These are phyloP conservation scores for Amylostereum areolatum DNA, from an alignment of 1,284 basidiomycete genomes.

Conservation along the genomic window DNA sequence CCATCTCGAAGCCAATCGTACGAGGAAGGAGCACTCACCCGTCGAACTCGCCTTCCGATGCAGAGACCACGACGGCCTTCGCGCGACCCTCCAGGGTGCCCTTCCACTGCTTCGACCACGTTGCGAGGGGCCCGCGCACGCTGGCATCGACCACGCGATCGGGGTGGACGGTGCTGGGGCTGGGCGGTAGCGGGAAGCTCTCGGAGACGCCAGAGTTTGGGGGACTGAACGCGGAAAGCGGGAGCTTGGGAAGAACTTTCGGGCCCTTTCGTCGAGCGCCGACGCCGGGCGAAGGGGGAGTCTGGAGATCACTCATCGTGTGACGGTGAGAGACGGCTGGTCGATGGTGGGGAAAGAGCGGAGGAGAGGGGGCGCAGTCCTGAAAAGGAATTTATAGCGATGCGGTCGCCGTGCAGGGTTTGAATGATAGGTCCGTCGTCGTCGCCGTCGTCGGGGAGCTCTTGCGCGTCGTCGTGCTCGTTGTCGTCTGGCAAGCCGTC, in stretches of 20 bases:
- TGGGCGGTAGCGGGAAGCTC: constrained; percentile 60
- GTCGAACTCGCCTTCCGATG: constrained; percentile 15
- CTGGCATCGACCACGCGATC: constrained; percentile 61
- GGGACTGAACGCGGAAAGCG: constrained; percentile 64
- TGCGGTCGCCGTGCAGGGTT: no score
- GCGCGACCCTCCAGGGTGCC: constrained; percentile 37
- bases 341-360: no score
- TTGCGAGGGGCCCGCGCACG: constrained; percentile 37
- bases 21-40: constrained; percentile 12
- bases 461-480: no score
- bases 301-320: no score
- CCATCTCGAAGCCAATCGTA: neutral
- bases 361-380: no score
- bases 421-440: no score
- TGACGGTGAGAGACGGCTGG: no score
- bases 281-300: no score
- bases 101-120: constrained; percentile 52
- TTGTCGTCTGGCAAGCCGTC: no score
- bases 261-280: constrained; percentile 57
- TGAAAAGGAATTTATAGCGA: no score
- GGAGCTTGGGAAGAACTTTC: constrained; percentile 61
- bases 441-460: no score
- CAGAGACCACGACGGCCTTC: constrained; percentile 46
- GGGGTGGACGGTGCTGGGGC: constrained; percentile 61
- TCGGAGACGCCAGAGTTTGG: constrained; percentile 62